Conservation (phyloP, 2,329 filamentous ascomycete species). For the Ceratocystis papillata region DNA sequence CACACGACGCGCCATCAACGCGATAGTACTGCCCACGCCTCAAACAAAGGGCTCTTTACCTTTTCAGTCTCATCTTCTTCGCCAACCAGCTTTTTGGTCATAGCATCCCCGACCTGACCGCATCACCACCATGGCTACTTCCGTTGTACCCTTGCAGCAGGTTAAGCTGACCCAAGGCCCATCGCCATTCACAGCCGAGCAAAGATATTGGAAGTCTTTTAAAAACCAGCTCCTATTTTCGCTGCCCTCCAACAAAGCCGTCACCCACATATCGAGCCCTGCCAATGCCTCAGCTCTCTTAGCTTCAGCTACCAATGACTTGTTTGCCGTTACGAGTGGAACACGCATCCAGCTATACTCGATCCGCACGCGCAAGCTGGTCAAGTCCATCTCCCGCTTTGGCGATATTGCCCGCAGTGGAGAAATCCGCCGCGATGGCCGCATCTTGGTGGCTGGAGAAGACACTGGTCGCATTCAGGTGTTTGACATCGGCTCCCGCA, state of each 20-base stretch:
- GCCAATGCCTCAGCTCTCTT: constrained; percentile 33
- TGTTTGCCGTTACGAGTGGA: constrained; percentile 90
- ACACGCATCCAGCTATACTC: constrained; percentile 90
- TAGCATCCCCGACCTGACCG: neutral
- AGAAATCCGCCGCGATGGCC: constrained; percentile 77
- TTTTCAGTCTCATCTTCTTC: neutral
- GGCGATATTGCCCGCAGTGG: constrained; percentile 83
- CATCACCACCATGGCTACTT: constrained; percentile 61
- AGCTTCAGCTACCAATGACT: constrained; percentile 44
- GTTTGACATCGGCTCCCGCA: constrained; percentile 78
- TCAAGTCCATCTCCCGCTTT: constrained; percentile 92
- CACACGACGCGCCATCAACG: no score
- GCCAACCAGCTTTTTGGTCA: neutral
- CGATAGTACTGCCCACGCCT: no score
- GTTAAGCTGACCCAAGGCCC: constrained; percentile 76
- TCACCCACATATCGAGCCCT: constrained; percentile 73
- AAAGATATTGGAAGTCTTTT: constrained; percentile 93
- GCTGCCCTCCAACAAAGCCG: constrained; percentile 76
- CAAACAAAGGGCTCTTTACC: neutral
- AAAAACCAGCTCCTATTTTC: constrained; percentile 82
- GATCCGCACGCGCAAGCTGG: constrained; percentile 75
- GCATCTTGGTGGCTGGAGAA: constrained; percentile 81
- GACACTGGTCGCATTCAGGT: constrained; percentile 89
- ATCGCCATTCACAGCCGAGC: constrained; percentile 75
- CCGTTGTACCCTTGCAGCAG: constrained; percentile 68